phyloP scores from a whole-genome alignment of 1,284 basidiomycete species.

The Leccinum fuscescens region DNA sequence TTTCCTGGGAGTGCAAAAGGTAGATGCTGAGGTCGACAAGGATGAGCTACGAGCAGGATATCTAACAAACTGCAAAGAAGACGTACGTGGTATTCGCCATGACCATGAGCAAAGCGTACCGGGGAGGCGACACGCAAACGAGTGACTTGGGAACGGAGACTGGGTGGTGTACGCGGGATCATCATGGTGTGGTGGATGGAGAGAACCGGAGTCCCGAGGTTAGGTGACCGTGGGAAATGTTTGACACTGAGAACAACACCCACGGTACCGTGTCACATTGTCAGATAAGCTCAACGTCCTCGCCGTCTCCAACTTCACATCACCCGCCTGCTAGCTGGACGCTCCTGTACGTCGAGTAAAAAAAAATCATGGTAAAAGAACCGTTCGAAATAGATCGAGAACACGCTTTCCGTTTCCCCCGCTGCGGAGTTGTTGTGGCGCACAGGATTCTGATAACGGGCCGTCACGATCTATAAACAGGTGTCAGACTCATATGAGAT shows the following conservation, averaged over 20 bases:
- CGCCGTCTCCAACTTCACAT: background rate
- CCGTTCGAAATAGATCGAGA: background rate
- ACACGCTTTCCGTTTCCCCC: background rate
- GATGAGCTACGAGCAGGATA: slow-evolving; percentile 1
- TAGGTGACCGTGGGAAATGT: slow-evolving; percentile 22
- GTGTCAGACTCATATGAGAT: background rate
- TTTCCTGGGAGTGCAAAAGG: slow-evolving; percentile 65
- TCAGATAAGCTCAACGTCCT: background rate
- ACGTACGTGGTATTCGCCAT: slow-evolving; percentile 62
- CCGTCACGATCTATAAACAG: background rate
- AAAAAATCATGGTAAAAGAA: background rate
- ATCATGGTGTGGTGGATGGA: slow-evolving; percentile 22
- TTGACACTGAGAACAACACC: background rate
- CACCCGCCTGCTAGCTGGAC: background rate
- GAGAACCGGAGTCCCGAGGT: slow-evolving; percentile 10
- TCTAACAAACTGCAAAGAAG: background rate
- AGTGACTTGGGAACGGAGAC: slow-evolving; percentile 38
- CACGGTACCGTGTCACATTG: background rate
- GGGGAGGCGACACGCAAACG: slow-evolving; percentile 35
- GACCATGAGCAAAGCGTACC: slow-evolving; percentile 41
- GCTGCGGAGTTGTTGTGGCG: slow-evolving; percentile 13
- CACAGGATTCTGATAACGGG: slow-evolving; percentile 12
- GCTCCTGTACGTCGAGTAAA: slow-evolving; percentile 1
- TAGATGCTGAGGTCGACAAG: slow-evolving; percentile 49
- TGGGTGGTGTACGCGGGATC: slow-evolving; percentile 42